Conservation (phyloP, 1,284 basidiomycete species). For the Malassezia psittaci region DNA sequence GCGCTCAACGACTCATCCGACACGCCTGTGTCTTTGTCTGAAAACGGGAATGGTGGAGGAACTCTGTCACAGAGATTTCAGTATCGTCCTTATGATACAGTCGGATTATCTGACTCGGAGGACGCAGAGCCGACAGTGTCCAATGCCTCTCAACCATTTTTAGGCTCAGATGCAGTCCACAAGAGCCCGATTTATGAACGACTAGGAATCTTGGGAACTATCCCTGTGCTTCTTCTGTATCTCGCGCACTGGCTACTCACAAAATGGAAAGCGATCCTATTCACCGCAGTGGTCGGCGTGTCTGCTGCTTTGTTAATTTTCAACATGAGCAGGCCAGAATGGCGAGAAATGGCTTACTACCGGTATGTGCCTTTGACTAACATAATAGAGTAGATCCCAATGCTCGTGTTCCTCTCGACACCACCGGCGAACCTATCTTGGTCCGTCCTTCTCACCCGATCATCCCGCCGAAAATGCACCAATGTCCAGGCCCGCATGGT, state of each 20-base stretch:
- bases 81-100: slow-evolving; percentile 13
- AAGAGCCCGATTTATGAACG: slow-evolving; percentile 1
- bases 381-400: slow-evolving; percentile 34
- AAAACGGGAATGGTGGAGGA: background rate
- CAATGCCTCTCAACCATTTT: background rate
- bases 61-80: slow-evolving; percentile 12
- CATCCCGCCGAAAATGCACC: slow-evolving; percentile 29
- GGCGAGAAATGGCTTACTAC: slow-evolving; percentile 47
- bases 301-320: slow-evolving; percentile 35
- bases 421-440: background rate
- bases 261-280: slow-evolving; percentile 43
- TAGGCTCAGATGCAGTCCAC: background rate
- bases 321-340: slow-evolving; percentile 44
- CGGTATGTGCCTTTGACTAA: slow-evolving; percentile 5
- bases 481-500: slow-evolving; percentile 38
- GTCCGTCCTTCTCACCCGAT: slow-evolving; percentile 25
- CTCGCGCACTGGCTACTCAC: slow-evolving; percentile 17
- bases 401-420: slow-evolving; percentile 29
- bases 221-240: slow-evolving; percentile 1
- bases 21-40: slow-evolving; percentile 6
- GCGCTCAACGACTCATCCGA: background rate
- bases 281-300: slow-evolving; percentile 30
- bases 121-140: background rate
- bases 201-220: background rate
- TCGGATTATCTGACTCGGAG: background rate